Base-by-base conservation (phyloP, 768 basidiomycete species). In the Agaricus blazei region DNA sequence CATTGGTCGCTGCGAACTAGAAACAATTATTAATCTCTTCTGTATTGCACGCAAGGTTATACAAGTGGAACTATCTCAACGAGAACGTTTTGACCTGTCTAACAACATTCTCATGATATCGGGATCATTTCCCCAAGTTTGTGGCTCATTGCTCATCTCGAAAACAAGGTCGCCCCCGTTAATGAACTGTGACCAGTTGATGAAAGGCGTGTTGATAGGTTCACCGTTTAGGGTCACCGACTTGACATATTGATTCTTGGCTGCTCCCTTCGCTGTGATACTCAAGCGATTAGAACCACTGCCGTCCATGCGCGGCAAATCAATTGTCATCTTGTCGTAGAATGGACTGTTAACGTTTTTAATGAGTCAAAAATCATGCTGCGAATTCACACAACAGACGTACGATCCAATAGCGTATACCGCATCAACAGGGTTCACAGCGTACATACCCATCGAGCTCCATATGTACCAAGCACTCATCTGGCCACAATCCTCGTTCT, bases 381-480 rank as follows among this genome's bases (percentile, higher is more conserved):
- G 12, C 26, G 44, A 37, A 14, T 50, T 12, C 41, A 40, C 3
- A n/a, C 7, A 40, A 52, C 31, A 14, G 11, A 75, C 78, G 43
- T 63, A 86, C 87, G 83, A 82, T 59, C 90, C 90, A 45, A 93
- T 74, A 54, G 90, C 74, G 58, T 92, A 93, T 62, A 82, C 80
- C 2, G 80, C 83, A 0, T 85, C 87, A 0, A 86, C 86, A 0
- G 90, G 90, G 64, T 92, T 86, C 40, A 92, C 88, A 37, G 88
- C 89, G 61, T 93, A 93, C 67, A 93, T 88, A 1, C 90, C 90
- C 68, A 93, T 75, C 0, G 88, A 82, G 48, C 82, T 85, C 70
- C 90, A 92, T 12, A 92, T 76, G 61, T 85, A 92, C 90, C 90
- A 93, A 0, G 90, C 87, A 62, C 87, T 89, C 90, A 93, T 93